Evolutionary conservation across 305 asterid species (phyloP).

Genomic region (Fraxinus xanthoxyloides): DNA sequence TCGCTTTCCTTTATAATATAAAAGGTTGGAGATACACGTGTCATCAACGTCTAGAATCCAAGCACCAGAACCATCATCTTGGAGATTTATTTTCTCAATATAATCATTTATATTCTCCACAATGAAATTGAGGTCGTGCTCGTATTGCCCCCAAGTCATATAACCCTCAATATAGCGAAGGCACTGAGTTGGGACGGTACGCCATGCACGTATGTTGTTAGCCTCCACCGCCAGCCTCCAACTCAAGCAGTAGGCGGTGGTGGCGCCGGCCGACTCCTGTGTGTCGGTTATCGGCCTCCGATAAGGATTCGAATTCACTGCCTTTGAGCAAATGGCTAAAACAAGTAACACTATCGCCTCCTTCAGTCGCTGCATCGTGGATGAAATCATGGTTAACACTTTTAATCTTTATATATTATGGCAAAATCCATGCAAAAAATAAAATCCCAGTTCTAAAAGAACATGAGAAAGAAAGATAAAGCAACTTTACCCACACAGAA

Average conservation of each 20-base stretch:
- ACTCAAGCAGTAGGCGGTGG: slow-evolving; percentile 45
- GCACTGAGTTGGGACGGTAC: slow-evolving; percentile 55
- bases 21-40: slow-evolving; percentile 59
- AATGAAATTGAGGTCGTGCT: slow-evolving; percentile 39
- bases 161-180: slow-evolving; percentile 41
- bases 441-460: background rate
- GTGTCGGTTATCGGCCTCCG: slow-evolving; percentile 24
- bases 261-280: background rate
- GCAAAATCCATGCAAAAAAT: background rate
- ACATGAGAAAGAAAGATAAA: background rate
- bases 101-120: slow-evolving; percentile 40
- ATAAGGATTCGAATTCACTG: slow-evolving; percentile 25
- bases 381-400: slow-evolving; percentile 19
- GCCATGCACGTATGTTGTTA: slow-evolving; percentile 55
- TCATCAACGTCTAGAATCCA: slow-evolving; percentile 70
- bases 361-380: slow-evolving; percentile 33
- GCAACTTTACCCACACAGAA: background rate
- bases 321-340: slow-evolving; percentile 33
- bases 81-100: slow-evolving; percentile 27
- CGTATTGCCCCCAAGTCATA: slow-evolving; percentile 53
- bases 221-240: slow-evolving; percentile 72
- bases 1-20: slow-evolving; percentile 40
- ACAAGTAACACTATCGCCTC: slow-evolving; percentile 33
- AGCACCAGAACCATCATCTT: slow-evolving; percentile 48
- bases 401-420: background rate